A percentile compares a stretch with the other conserved stretches of the same genome.
These are phyloP conservation scores for Acidomyces sp. DNA, from an alignment of 495 filamentous ascomycete genomes.

Conservation along the genomic window DNA sequence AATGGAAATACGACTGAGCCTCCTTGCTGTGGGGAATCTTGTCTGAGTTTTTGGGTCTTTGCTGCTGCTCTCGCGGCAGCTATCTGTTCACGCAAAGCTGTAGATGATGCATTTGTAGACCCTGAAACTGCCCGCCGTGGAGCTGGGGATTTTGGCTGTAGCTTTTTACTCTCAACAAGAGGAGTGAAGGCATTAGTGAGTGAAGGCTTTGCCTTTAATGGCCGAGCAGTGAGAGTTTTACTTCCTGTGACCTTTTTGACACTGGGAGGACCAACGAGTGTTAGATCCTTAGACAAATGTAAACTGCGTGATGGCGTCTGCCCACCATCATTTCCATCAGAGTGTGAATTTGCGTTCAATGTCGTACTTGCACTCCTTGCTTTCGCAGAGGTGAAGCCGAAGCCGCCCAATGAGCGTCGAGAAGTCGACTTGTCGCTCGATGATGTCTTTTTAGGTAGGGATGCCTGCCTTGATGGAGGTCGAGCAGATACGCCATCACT, in stretches of 20 bases:
- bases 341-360: constrained; percentile 15
- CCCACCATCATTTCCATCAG: neutral
- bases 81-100: constrained; percentile 75
- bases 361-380: constrained; percentile 23
- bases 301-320: too few relatives aligned
- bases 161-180: constrained; percentile 1
- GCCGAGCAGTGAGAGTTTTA: constrained; percentile 40
- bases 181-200: too few relatives aligned
- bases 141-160: constrained; percentile 6
- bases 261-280: neutral
- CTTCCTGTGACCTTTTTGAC: constrained; percentile 30
- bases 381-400: constrained; percentile 10
- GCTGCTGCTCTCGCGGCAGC: constrained; percentile 84
- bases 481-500: constrained; percentile 35
- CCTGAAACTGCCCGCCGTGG: constrained; percentile 21
- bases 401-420: neutral
- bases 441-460: constrained; percentile 17
- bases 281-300: too few relatives aligned
- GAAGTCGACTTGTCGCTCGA: constrained; percentile 11
- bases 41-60: constrained; percentile 40
- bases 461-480: constrained; percentile 28
- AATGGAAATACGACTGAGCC: constrained; percentile 39
- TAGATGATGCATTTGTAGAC: constrained; percentile 54
- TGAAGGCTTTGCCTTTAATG: constrained; percentile 3
- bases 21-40: constrained; percentile 11